A percentile compares a stretch with the other conserved stretches of the same genome.
Conservation (phyloP, 495 filamentous ascomycete genomes). For the Penicillium cinerascens region DNA sequence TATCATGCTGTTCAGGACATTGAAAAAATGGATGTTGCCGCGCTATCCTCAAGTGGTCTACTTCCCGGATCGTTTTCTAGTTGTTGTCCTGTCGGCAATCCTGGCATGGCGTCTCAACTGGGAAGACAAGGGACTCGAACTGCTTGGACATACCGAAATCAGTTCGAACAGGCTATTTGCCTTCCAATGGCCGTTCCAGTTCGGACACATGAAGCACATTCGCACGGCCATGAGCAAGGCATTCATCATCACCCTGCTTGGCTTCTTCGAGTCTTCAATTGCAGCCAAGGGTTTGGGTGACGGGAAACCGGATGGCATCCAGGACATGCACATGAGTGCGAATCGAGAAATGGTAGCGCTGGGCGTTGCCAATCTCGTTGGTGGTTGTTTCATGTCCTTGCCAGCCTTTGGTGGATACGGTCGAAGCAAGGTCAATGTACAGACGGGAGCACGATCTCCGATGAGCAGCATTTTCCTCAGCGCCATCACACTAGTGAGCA, state of each 20-base stretch:
- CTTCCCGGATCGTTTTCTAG: slow-evolving; percentile 85
- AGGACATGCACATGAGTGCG: slow-evolving; percentile 76
- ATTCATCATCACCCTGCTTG: slow-evolving; percentile 89
- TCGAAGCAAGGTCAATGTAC: slow-evolving; percentile 88
- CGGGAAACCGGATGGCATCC: slow-evolving; percentile 54
- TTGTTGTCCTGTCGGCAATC: slow-evolving; percentile 83
- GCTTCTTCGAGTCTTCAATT: slow-evolving; percentile 98
- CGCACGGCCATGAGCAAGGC: slow-evolving; percentile 86
- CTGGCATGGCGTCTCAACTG: slow-evolving; percentile 75
- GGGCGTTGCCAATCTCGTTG: slow-evolving; percentile 82
- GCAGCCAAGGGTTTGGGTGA: slow-evolving; percentile 86
- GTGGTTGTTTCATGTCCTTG: slow-evolving; percentile 86
- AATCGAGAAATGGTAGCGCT: slow-evolving; percentile 95
- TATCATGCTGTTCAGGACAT: slow-evolving; percentile 80
- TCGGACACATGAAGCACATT: slow-evolving; percentile 71
- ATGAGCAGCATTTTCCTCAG: slow-evolving; percentile 86
- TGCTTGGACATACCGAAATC: slow-evolving; percentile 78
- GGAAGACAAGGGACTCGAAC: slow-evolving; percentile 74
- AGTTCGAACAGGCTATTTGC: slow-evolving; percentile 58
- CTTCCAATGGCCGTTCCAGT: slow-evolving; percentile 81
- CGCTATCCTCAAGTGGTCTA: slow-evolving; percentile 80
- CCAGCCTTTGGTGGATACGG: slow-evolving; percentile 97
- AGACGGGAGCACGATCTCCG: slow-evolving; percentile 86
- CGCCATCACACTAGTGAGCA: slow-evolving; percentile 73
- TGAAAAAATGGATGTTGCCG: slow-evolving; percentile 80